Evolutionary conservation across 75 land plant species (phyloP), one percentile per base, ranked within the genome.

Genomic region (Pinus taeda): DNA sequence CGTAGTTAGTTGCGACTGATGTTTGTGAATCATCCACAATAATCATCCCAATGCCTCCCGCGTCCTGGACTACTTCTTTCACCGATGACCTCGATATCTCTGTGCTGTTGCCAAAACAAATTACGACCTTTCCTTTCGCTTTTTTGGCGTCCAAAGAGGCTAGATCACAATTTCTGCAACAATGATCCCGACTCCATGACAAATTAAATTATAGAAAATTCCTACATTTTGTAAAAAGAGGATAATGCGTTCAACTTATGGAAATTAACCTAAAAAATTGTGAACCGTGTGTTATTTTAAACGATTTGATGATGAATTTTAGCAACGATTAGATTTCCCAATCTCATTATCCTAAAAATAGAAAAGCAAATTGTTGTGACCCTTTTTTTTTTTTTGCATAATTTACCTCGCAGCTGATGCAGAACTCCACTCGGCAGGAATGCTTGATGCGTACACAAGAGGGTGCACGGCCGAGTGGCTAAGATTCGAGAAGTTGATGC

Each of bases 91-190:
- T 73, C 2, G 70, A 36, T 22, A 56, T 62, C 0, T 1, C 61
- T 7, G 11, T 49, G 6, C 78, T 70, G 26, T 71, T 61, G n/a
- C 75, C 75, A 15, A 76, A 59, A 81, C 98, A 95, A 0, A 88
- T 13, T 30, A 95, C 89, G 21, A 95, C 88, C 81, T 88, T 93
- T n/a, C 89, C 93, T 72, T 79, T 78, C 39, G 91, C 80, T 71
- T 85, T 82, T 11, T 37, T 59, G 18, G 63, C 62, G 57, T 89
- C 83, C 61, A 95, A n/a, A n/a, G 90, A 13, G 56, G 45, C 78
- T n/a, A 73, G 60, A 37, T 76, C 9, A 60, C 98, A 93, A 56
- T 82, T 79, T 12, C 97, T 94, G 78, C 42, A 15, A 1, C 55
- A 1, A 33, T 33, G 26, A 45, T 45, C 9, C 53, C 12, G 13